Base-by-base conservation (phyloP, 2,329 filamentous ascomycete species). In the Escovopsis weberi region DNA sequence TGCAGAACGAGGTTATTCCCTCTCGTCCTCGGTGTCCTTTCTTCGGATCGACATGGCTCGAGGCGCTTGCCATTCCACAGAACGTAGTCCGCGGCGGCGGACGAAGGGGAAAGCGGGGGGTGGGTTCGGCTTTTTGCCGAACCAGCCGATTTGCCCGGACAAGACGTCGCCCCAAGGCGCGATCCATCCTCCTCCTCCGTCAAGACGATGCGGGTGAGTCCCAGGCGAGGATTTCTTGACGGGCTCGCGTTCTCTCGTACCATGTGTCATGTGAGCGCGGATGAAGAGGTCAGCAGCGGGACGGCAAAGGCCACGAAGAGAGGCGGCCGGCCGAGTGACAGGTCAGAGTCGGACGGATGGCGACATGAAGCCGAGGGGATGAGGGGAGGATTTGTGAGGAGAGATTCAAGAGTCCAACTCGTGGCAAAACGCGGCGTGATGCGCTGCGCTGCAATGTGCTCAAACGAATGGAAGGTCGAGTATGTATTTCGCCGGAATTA, bases 291-390 rank as follows among this genome's bases (percentile, higher is more conserved):
- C 36, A 26, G 33, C 36, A 30, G 35, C 35, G 35, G 19, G 38
- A 34, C 30, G 7, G 26, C 28, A 28, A 33, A 38, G 38, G 32
- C 38, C 37, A 32, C 36, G 26, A 35, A 30, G 41, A 33, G 38
- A 37, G 33, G 33, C 44, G 26, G 38, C 15, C 35, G 32, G 36
- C 34, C 15, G 35, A 41, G 44, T 40, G 44, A 43, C 44, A 45
- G 36, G 41, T 45, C 44, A 43, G 44, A 38, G 41, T 45, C 41
- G 40, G 44, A 35, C 44, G 44, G 44, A 41, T 41, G 38, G 41
- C 41, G 30, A 37, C 44, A 45, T 45, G 23, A 33, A 11, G 38
- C 35, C 12, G 32, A 36, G 35, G 30, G n/a, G 38, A 30, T 37
- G 40, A 40, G 37, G 15, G 8, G 11, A 9, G 28, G 11, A 9